These are phyloP conservation scores for Eutrema salsugineum DNA, from an alignment of 441 rosid species.

Conservation along the genomic window DNA sequence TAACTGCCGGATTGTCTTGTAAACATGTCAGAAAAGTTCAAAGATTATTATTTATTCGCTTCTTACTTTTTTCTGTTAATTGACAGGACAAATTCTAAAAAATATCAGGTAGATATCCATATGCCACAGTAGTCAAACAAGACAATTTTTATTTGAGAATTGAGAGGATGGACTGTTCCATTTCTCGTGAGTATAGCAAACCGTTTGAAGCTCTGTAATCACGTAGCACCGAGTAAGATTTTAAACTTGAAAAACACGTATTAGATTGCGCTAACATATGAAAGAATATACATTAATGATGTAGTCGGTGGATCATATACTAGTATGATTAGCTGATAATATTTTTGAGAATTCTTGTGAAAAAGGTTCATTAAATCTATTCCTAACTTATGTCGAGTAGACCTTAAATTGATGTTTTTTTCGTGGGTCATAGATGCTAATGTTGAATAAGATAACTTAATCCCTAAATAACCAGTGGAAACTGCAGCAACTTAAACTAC, in stretches of 20 bases:
- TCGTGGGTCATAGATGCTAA: background rate
- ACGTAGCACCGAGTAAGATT: too few species aligned
- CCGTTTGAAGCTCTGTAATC: too few species aligned
- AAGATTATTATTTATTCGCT: background rate
- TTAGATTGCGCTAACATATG: too few species aligned
- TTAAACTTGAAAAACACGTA: too few species aligned
- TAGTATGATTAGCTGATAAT: too few species aligned
- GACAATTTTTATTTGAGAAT: background rate
- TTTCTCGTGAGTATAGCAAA: too few species aligned
- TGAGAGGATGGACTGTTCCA: background rate
- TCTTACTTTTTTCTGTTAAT: background rate
- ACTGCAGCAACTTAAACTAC: background rate
- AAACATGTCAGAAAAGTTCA: background rate
- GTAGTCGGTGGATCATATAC: too few species aligned
- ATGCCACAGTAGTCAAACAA: background rate
- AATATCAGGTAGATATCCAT: background rate
- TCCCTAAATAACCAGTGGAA: background rate
- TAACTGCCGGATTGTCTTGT: background rate
- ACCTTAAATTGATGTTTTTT: background rate
- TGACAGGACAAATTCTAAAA: background rate
- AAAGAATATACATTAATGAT: too few species aligned
- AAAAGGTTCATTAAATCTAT: too few species aligned
- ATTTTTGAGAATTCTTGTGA: too few species aligned
- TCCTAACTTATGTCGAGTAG: too few species aligned
- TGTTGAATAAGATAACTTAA: background rate